Evolutionary conservation across 768 basidiomycete genomes (phyloP), one percentile per base, ranked within the genome.

Genomic region (Termitomyces sp.): DNA sequence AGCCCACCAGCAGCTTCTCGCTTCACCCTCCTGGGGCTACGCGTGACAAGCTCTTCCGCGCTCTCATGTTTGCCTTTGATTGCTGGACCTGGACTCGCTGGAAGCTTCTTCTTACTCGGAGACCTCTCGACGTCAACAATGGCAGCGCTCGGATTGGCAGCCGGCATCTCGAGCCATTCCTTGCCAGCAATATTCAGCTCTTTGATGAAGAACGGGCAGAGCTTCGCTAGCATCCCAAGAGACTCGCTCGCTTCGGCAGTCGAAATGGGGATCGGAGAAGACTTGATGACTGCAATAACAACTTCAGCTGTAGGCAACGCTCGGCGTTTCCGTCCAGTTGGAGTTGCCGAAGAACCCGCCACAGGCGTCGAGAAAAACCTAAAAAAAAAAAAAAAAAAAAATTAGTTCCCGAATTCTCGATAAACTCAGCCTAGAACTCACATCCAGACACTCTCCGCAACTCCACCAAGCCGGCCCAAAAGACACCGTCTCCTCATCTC

Each of bases 371-470:
- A 85, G 70, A 93, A 93, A 40, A 90, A 70, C 87, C 88, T 88
- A 50, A 12, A 50, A 2, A 4, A 28, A 28, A 28, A 28, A 28
- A 3, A 4, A 28, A n/a, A n/a, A n/a, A n/a, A 24, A 11, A 37
- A 34, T 54, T 35, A 54, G 34, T 19, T 34, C 12, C 19, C 8
- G 3, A 43, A 58, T 38, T 19, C 5, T 1, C 5, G 21, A 32
- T 12, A 9, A 34, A n/a, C 11, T 3, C 19, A 17, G 15, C 44
- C 53, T 21, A 43, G 40, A 46, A 71, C 84, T 68, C 58, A 88
- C 91, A 92, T 91, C 88, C 90, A 93, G 17, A 87, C 80, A 59
- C 90, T 88, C 65, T 93, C 90, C n/a, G 91, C 91, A 28, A 93
- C 81, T 10, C 87, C 85, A 26, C 79, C 78, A 7, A 93, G 77